Evolutionary conservation across 768 basidiomycete genomes (phyloP).

Genomic region (Leucosporidium yakuticum): DNA sequence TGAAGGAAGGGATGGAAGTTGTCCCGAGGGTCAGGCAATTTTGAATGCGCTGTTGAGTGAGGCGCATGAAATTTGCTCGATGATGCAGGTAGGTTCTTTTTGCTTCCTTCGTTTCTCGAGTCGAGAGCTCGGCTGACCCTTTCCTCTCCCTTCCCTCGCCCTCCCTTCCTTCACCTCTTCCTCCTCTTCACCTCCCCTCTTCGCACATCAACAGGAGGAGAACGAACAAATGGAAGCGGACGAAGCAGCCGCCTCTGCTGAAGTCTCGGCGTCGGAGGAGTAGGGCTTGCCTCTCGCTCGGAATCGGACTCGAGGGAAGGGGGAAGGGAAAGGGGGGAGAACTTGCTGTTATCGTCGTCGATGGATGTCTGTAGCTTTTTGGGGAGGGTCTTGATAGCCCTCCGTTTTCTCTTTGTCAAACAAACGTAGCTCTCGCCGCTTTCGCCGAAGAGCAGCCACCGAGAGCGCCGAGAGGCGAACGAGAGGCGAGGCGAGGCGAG

Average conservation of each 20-base stretch:
- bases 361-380: neutral
- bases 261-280: neutral
- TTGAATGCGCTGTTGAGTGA: slow-evolving; percentile 27
- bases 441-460: neutral
- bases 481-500: too few relatives aligned
- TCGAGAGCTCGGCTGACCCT: neutral
- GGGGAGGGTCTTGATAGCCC: too few relatives aligned
- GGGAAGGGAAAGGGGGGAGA: neutral
- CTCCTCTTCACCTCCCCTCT: neutral
- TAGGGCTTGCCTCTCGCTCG: too few relatives aligned
- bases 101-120: neutral
- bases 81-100: slow-evolving; percentile 1
- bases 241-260: neutral
- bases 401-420: neutral
- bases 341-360: neutral
- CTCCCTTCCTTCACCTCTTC: neutral
- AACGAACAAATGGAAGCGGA: neutral
- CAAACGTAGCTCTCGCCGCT: neutral
- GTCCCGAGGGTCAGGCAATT: slow-evolving; percentile 32
- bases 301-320: neutral
- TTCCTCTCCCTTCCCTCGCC: neutral
- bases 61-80: slow-evolving; percentile 23
- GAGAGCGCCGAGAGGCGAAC: too few relatives aligned
- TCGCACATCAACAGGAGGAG: neutral
- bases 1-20: slow-evolving; percentile 7